phyloP scores from a whole-genome alignment of 441 rosid species.

The Arabidopsis hybrid region DNA sequence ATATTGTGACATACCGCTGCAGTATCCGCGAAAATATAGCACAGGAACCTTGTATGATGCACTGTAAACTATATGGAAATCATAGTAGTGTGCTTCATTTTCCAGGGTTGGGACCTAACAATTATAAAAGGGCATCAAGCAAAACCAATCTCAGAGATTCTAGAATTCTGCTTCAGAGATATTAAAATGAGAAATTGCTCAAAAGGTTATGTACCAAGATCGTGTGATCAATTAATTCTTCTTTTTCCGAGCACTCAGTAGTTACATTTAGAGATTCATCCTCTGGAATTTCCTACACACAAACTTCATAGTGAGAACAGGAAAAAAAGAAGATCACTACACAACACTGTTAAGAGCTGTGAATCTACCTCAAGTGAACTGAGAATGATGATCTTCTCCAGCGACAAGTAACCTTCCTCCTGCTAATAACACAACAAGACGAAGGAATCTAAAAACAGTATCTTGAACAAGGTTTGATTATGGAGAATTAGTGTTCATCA shows the following conservation, averaged over 20 bases:
- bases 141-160: conserved; percentile 13
- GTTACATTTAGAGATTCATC: conserved; percentile 43
- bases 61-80: conserved; percentile 80
- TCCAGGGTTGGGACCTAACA: conserved; percentile 52
- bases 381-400: conserved; percentile 60
- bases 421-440: conserved; percentile 9
- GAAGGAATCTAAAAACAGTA: neutral
- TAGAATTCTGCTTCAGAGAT: neutral
- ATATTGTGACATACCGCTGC: conserved; percentile 55
- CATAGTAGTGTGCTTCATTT: conserved; percentile 63
- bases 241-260: conserved; percentile 41
- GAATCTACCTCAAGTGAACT: conserved; percentile 51
- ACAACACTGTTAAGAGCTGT: conserved; percentile 11
- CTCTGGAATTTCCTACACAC: conserved; percentile 48
- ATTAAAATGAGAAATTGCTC: neutral
- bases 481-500: neutral
- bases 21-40: conserved; percentile 73
- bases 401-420: conserved; percentile 65
- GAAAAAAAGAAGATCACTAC: neutral
- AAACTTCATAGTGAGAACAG: neutral
- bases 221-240: conserved; percentile 61
- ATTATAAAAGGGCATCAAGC: conserved; percentile 2
- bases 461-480: neutral
- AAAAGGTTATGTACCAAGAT: conserved; percentile 59
- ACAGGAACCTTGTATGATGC: conserved; percentile 76